Percentiles rank a stretch among this genome's conserved stretches.
phyloP scores from a whole-genome alignment of 345 rosid species.

The Garcia nutans region DNA sequence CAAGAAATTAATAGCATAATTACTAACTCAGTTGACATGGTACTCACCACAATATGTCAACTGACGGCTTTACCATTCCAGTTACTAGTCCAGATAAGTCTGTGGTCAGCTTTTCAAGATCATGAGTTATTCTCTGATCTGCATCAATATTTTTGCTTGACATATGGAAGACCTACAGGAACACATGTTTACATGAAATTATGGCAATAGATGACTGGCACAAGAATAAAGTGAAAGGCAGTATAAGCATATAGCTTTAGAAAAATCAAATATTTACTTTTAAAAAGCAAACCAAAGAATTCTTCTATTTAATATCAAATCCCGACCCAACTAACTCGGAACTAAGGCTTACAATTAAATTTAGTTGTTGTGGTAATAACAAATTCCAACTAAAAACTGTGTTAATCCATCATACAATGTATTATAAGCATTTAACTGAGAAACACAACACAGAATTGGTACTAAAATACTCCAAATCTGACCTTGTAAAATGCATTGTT shows the following conservation, averaged over 20 bases:
- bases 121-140: slow-evolving; percentile 93
- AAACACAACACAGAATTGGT: background rate
- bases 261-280: background rate
- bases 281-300: background rate
- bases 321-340: too few species aligned
- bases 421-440: background rate
- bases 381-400: background rate
- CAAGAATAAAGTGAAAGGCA: background rate
- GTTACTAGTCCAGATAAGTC: slow-evolving; percentile 91
- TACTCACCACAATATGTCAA: slow-evolving; percentile 91
- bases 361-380: too few species aligned
- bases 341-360: too few species aligned
- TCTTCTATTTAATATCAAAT: background rate
- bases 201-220: background rate
- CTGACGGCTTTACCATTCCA: slow-evolving; percentile 98
- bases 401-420: slow-evolving; percentile 10
- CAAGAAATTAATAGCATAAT: background rate
- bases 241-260: background rate
- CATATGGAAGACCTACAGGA: slow-evolving; percentile 75
- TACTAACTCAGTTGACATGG: slow-evolving; percentile 10
- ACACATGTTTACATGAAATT: slow-evolving; percentile 1
- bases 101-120: slow-evolving; percentile 79
- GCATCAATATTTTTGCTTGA: slow-evolving; percentile 87
- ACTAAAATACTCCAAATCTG: background rate
- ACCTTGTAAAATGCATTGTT: slow-evolving; percentile 98